Base-by-base conservation (phyloP, 164 flowering plant species). In the Akebia trifoliata region DNA sequence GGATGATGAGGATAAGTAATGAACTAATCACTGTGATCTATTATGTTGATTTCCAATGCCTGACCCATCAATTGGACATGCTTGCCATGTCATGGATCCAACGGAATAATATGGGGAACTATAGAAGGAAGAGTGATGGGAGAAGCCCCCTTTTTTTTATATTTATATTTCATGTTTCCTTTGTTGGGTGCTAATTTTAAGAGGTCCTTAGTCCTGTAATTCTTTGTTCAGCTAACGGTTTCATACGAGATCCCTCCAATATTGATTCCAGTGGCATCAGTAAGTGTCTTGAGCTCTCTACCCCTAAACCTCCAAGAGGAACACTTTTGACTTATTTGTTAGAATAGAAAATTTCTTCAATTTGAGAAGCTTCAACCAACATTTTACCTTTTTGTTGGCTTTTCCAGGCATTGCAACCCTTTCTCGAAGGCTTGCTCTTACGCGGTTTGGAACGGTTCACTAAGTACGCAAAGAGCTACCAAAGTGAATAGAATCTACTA, bases 161-260 rank as follows among this genome's bases (percentile, higher is more conserved):
- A 26, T 15, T 10, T 31, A 24, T 1, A 8, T 10, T 26, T 55
- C 32, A 17, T 42, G 3, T 15, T 17, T n/a, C 37, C 29, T 20
- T 50, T 34, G 36, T 15, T 17, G 42, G 25, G n/a, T 0, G 14
- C 14, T 44, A 25, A 8, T 58, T 29, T 22, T 42, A 50, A 31
- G 18, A 59, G 21, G 22, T 11, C 43, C 56, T 46, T n/a, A 36
- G 26, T 47, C 35, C 10, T 48, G 40, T n/a, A 39, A 18, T 59
- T 57, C 28, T 54, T 18, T 47, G 56, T 78, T 46, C 95, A 89
- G 98, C 84, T 92, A 1, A 87, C 96, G 2, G 91, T 87, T 56
- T 87, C 98, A 17, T 92, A 92, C 61, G 95, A 92, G 73, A 86
- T 92, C 45, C 96, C 96, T 55, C 84, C 61, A 57, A 56, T 89